Base-by-base conservation (phyloP, 1,284 basidiomycete genomes). In the Cerrena zonata region DNA sequence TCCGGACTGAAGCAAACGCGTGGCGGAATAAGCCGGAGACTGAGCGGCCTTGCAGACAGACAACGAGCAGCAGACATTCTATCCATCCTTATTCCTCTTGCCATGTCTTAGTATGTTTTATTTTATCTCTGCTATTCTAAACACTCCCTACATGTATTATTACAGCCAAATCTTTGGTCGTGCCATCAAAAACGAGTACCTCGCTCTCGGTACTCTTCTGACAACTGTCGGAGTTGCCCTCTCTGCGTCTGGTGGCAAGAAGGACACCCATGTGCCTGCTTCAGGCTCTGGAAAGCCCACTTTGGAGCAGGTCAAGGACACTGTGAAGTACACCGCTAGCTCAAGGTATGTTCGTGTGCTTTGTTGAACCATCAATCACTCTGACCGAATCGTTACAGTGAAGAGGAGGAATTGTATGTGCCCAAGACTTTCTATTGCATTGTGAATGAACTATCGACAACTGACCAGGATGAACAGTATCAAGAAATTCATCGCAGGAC, bases 361-460 rank as follows among this genome's bases (percentile, higher is more conserved):
- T 42, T 24, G n/a, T n/a, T n/a, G n/a, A n/a, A n/a, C n/a, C n/a
- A n/a, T n/a, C 15, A 37, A 19, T 12, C 25, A 5, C 39, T 26
- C 27, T 36, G 12, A 45, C 42, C 45, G 57, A 25, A 50, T 49
- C 37, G 46, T 36, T 61, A 19, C 58, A 84, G 81, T 53, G 83
- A 86, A 65, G 83, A 86, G 63, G 83, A 84, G 64, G 70, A 79
- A 58, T 86, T 87, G 86, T 86, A 71, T 68, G 84, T 81, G 53
- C 48, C 45, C 48, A 18, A 46, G 49, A 27, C 47, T 21, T 55
- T 50, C 50, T 45, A 40, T 40, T 41, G 41, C 37, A 30, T 45
- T 30, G 55, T 52, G 54, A 58, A 56, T 62, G 59, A 55, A 59
- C 59, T 65, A 61, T 65, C 58, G 60, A 59, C 65, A 63, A 71